Evolutionary conservation across 176 grass and related monocot species (phyloP), one percentile per base, ranked within the genome.

Genomic region (Thalia dealbata): DNA sequence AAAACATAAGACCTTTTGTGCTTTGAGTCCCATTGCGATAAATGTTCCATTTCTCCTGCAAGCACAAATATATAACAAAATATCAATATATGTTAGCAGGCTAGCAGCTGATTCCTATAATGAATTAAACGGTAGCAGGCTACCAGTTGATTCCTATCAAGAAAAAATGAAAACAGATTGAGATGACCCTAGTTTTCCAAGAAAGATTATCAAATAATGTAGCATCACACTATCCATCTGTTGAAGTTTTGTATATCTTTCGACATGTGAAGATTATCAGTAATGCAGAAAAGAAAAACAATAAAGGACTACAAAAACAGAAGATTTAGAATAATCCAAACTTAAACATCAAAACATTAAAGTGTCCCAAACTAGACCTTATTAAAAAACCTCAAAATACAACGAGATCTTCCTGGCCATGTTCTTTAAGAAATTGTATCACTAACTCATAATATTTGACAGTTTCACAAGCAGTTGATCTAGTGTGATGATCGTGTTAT

Each of bases 1-100:
- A 86, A 51, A 97, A 85, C 93, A 97, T 92, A 32, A 97, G 81
- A 48, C 65, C 75, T 41, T 84, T 83, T 75, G 61, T 43, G 30
- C 28, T 84, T 69, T 81, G 86, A 10, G 32, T 38, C 32, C 55
- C 69, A 67, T 80, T 92, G 52, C 58, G 56, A 76, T 67, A 50
- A 9, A 27, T 62, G 67, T 42, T 46, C 38, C 84, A 71, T 52
- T 80, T 74, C 58, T 84, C 79, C 83, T 89, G 82, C 50, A 80
- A 70, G 81, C 25, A 80, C 73, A 77, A 54, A 50, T 3, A 77
- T 68, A 35, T 21, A 84, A 7, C 11, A 28, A 78, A 46, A 67
- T 59, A 55, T 22, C 65, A 12, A 26, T 41, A 29, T 66, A 67
- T 0, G 8, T 3, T 38, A 38, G 32, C 32, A 38, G 32, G 32